These are phyloP conservation scores for Naumovozyma baii DNA, from an alignment of 805 yeast genomes.

Conservation along the genomic window DNA sequence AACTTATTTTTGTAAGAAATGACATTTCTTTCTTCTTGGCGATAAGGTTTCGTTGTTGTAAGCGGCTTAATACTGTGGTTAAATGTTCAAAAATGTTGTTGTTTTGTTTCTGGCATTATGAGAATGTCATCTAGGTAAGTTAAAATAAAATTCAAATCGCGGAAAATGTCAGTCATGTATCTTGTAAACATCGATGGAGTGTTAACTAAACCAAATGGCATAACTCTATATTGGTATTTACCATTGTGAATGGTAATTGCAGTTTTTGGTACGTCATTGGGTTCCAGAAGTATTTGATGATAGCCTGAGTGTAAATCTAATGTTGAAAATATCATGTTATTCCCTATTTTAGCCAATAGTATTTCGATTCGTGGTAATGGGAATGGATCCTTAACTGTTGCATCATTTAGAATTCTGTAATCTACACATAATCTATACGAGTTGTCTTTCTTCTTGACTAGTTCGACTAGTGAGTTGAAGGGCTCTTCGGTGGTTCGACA, in stretches of 20 bases:
- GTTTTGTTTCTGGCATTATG: neutral
- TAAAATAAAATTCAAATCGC: neutral
- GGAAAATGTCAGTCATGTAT: neutral
- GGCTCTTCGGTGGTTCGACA: no score
- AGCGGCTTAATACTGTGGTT: neutral
- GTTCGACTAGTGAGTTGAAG: constrained; percentile 1
- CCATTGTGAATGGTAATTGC: constrained; percentile 1
- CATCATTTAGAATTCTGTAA: constrained; percentile 3
- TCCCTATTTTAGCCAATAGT: neutral
- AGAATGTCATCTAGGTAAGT: constrained; percentile 2
- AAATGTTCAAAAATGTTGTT: constrained; percentile 1
- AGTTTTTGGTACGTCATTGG: constrained; percentile 1
- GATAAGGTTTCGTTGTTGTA: neutral
- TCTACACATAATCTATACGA: constrained; percentile 4
- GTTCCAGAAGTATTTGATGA: constrained; percentile 8
- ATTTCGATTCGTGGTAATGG: constrained; percentile 2
- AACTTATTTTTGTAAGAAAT: neutral
- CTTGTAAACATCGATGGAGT: constrained; percentile 1
- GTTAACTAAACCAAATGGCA: constrained; percentile 4
- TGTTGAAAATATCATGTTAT: constrained; percentile 3
- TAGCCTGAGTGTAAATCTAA: constrained; percentile 9
- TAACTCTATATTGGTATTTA: constrained; percentile 1
- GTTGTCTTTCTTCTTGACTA: constrained; percentile 1
- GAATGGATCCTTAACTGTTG: constrained; percentile 4
- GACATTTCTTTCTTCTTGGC: constrained; percentile 1